Evolutionary conservation across 1,139 yeast genomes (phyloP).

Genomic region (Scheffersomyces insectosa): DNA sequence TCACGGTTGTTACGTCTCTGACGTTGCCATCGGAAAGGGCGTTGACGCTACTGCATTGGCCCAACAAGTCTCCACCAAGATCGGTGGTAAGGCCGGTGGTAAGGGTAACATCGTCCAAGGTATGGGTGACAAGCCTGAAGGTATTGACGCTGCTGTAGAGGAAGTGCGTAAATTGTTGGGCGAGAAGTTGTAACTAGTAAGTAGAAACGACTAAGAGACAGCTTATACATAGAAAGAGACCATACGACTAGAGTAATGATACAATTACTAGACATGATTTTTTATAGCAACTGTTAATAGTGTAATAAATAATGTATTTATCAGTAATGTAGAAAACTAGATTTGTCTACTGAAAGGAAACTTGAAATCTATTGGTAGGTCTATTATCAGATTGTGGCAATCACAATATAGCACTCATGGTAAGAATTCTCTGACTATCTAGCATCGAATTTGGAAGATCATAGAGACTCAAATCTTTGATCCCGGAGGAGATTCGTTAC

Average conservation of each 20-base stretch:
- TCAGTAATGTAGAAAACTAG: too few species aligned
- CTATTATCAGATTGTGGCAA: background rate
- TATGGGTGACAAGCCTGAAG: slow-evolving; percentile 81
- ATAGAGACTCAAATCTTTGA: too few species aligned
- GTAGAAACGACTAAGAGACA: background rate
- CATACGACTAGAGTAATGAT: background rate
- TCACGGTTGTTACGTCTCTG: slow-evolving; percentile 88
- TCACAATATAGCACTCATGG: too few species aligned
- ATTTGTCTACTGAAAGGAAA: too few species aligned
- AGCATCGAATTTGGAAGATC: too few species aligned
- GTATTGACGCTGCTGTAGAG: slow-evolving; percentile 69
- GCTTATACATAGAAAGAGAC: background rate
- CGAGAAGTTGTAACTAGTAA: slow-evolving; percentile 48
- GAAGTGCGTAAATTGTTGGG: slow-evolving; percentile 61
- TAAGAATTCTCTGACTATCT: too few species aligned
- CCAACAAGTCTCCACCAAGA: slow-evolving; percentile 60
- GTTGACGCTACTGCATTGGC: slow-evolving; percentile 78
- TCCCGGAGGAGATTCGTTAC: slow-evolving; percentile 8
- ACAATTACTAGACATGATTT: background rate
- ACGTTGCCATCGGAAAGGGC: slow-evolving; percentile 69
- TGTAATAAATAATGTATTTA: background rate
- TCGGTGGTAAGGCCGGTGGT: slow-evolving; percentile 99
- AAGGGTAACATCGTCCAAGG: slow-evolving; percentile 97
- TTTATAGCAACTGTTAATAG: background rate
- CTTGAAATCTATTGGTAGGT: too few species aligned